Conservation (phyloP, 495 filamentous ascomycete species). For the Trichoderma asperelloides region DNA sequence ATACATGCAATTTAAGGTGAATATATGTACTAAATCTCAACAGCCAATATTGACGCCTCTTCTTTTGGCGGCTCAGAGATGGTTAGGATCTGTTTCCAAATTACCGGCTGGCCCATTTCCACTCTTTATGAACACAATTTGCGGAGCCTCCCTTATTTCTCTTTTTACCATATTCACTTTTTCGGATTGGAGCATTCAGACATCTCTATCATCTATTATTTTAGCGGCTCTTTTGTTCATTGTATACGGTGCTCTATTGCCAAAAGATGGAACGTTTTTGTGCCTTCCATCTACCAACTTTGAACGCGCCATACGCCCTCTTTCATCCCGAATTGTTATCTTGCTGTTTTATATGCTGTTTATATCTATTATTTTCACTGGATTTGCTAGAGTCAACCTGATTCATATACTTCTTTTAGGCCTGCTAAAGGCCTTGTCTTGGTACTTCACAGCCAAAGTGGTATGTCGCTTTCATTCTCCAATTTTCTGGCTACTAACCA, state of each 20-base stretch:
- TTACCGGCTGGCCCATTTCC: neutral
- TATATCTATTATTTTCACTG: neutral
- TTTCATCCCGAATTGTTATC: neutral
- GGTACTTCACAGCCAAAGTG: conserved; percentile 21
- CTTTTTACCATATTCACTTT: neutral
- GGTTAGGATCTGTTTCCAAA: neutral
- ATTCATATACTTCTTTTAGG: conserved; percentile 7
- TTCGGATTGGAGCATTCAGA: neutral
- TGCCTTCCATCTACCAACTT: neutral
- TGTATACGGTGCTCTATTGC: neutral
- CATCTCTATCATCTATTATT: neutral
- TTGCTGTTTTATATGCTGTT: neutral
- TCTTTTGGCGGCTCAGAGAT: neutral
- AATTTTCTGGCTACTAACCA: neutral
- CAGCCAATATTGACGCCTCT: neutral
- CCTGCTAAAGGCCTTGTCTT: conserved; percentile 18
- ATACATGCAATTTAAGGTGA: neutral
- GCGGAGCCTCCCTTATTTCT: neutral
- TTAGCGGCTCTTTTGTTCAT: neutral
- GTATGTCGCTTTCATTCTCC: conserved; percentile 13
- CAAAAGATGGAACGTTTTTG: neutral
- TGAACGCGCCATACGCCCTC: neutral
- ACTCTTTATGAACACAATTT: neutral
- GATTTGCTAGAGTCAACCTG: neutral
- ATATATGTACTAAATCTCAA: neutral